These are phyloP conservation scores for Thamnidium elegans DNA, from an alignment of 192 early-diverging fungal genomes.

Conservation along the genomic window DNA sequence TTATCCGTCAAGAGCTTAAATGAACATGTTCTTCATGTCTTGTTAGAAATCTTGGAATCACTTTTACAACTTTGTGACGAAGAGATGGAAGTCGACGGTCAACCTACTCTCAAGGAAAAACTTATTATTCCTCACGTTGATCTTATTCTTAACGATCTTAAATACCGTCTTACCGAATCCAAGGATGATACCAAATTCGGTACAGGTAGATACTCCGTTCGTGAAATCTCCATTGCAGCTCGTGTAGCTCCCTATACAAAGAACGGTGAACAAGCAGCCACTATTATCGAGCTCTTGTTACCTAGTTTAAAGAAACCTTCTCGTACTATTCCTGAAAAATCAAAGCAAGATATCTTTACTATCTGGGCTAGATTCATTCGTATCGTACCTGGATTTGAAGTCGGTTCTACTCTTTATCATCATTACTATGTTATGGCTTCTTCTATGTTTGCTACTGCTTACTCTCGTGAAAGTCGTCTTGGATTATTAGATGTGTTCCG, in stretches of 20 bases:
- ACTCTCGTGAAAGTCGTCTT: constrained; percentile 59
- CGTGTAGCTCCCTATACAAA: constrained; percentile 72
- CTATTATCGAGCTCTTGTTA: constrained; percentile 75
- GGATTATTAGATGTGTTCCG: constrained; percentile 62
- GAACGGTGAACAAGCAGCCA: constrained; percentile 60
- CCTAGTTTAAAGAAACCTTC: constrained; percentile 76
- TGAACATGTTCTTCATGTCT: constrained; percentile 62
- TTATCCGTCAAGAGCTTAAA: constrained; percentile 80
- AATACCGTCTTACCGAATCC: constrained; percentile 45
- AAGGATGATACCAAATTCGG: constrained; percentile 48
- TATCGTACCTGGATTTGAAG: constrained; percentile 57
- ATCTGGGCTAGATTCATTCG: constrained; percentile 80
- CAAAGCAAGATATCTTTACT: constrained; percentile 80
- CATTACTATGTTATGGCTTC: constrained; percentile 67
- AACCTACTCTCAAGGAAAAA: constrained; percentile 36
- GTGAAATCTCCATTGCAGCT: constrained; percentile 81
- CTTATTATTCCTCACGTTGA: constrained; percentile 57
- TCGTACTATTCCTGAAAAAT: constrained; percentile 68
- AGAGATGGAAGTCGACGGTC: constrained; percentile 41
- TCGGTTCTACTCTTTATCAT: constrained; percentile 39
- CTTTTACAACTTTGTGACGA: constrained; percentile 59
- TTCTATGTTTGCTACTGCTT: constrained; percentile 67
- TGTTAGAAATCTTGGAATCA: constrained; percentile 73
- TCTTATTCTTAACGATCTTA: constrained; percentile 56
- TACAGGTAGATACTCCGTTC: constrained; percentile 52